Percentiles rank a stretch among this genome's conserved stretches.
Conservation (phyloP, 2,329 filamentous ascomycete species). For the Ascocoryne sarcoides region DNA sequence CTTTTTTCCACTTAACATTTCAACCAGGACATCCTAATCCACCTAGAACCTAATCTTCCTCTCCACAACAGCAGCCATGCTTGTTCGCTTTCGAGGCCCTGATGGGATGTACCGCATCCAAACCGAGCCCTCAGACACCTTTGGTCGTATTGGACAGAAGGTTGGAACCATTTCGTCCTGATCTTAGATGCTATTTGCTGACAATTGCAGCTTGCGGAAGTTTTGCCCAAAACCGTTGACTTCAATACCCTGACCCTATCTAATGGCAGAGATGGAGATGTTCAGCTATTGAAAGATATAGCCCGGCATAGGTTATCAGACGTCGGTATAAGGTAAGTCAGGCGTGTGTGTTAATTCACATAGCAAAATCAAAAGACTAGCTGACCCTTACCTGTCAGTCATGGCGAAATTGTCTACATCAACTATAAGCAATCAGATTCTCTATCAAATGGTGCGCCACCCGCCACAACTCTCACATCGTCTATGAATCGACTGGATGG, state of each 20-base stretch:
- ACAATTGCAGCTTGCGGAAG: conserved; percentile 41
- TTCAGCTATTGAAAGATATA: conserved; percentile 51
- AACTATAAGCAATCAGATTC: conserved; percentile 60
- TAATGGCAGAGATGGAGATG: conserved; percentile 48
- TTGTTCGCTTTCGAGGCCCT: conserved; percentile 53
- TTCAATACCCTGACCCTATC: conserved; percentile 51
- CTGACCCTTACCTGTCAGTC: conserved; percentile 38
- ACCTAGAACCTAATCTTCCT: no score
- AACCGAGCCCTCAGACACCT: conserved; percentile 65
- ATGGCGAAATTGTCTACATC: conserved; percentile 87
- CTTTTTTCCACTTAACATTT: not conserved
- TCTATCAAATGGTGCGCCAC: conserved; percentile 29
- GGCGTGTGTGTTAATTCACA: no score
- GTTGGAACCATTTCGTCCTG: conserved; percentile 28
- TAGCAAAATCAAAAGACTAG: not conserved
- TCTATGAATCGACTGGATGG: conserved; percentile 69
- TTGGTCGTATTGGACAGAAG: conserved; percentile 50
- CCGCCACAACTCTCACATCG: conserved; percentile 21
- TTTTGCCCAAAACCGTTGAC: conserved; percentile 55
- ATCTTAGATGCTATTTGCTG: conserved; percentile 5
- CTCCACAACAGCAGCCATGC: conserved; percentile 10
- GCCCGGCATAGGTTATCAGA: conserved; percentile 45
- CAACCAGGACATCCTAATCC: no score
- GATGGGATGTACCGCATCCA: conserved; percentile 87
- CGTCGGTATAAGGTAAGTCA: conserved; percentile 51